A percentile compares a stretch with the other conserved stretches of the same genome.
These are phyloP conservation scores for Hyphopichia buzzinii DNA, from an alignment of 1,139 yeast species.

Conservation along the genomic window DNA sequence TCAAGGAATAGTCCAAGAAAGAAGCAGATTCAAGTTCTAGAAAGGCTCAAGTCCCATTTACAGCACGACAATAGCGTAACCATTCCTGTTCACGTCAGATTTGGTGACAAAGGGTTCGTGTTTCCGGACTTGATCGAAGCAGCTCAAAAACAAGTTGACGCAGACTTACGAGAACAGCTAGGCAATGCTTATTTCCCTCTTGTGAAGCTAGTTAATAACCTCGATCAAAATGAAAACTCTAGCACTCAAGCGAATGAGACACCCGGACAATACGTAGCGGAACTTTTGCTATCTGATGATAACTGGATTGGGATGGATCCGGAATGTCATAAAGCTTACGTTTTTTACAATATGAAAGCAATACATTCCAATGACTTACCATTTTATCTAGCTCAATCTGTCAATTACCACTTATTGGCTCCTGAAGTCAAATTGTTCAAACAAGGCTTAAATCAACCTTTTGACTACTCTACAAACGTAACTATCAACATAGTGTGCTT, in stretches of 20 bases:
- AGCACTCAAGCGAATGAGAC: background rate
- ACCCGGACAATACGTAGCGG: conserved; percentile 22
- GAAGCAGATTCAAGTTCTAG: background rate
- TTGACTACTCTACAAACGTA: background rate
- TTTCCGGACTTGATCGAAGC: conserved; percentile 51
- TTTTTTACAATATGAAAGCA: conserved; percentile 26
- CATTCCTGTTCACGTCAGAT: conserved; percentile 29
- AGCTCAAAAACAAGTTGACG: conserved; percentile 38
- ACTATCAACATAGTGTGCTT: background rate
- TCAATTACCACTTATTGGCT: conserved; percentile 26
- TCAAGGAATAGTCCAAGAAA: background rate
- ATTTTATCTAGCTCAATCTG: conserved; percentile 33
- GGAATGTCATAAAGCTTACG: conserved; percentile 39
- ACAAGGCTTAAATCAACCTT: conserved; percentile 3
- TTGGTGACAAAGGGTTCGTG: conserved; percentile 36
- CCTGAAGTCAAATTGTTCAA: conserved; percentile 16
- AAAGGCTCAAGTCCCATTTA: conserved; percentile 10
- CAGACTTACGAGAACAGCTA: background rate
- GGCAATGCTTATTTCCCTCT: conserved; percentile 1
- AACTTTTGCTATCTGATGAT: conserved; percentile 25
- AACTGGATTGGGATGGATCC: conserved; percentile 38
- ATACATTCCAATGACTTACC: conserved; percentile 45
- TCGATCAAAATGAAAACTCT: background rate
- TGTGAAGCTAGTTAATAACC: conserved; percentile 3
- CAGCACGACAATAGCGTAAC: conserved; percentile 12